Percentiles rank a stretch among this genome's conserved stretches.
Conservation (phyloP, 495 filamentous ascomycete species). For the Hypoxylon rickii region DNA sequence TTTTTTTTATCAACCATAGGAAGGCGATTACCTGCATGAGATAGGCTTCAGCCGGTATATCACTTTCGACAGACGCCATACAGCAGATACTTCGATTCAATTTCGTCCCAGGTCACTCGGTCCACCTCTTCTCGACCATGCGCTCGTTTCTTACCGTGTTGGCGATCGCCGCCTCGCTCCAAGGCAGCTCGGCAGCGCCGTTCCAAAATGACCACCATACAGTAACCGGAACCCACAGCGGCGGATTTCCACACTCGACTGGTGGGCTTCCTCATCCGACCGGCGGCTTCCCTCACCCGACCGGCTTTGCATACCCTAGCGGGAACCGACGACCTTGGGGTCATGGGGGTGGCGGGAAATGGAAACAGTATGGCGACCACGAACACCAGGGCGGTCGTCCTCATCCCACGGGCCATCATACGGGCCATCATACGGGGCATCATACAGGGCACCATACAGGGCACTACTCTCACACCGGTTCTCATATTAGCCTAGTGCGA, state of each 20-base stretch:
- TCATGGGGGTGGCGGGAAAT: neutral
- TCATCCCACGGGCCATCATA: slow-evolving; percentile 4
- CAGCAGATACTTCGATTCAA: neutral
- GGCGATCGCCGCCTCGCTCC: slow-evolving; percentile 18
- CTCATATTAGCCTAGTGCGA: neutral
- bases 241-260: slow-evolving; percentile 16
- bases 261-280: slow-evolving; percentile 8
- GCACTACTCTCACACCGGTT: neutral
- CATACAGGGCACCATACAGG: neutral
- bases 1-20: slow-evolving; percentile 6
- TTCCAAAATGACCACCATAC: slow-evolving; percentile 3
- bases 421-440: neutral
- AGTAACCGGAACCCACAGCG: too few relatives aligned
- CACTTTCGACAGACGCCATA: neutral
- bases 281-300: slow-evolving; percentile 6
- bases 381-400: neutral
- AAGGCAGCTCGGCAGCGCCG: slow-evolving; percentile 16
- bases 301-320: too few relatives aligned
- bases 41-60: too few relatives aligned
- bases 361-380: slow-evolving; percentile 3
- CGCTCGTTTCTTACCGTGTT: slow-evolving; percentile 27
- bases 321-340: neutral
- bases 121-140: slow-evolving; percentile 5
- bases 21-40: too few relatives aligned
- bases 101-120: neutral